Evolutionary conservation across 2,329 filamentous ascomycete species (phyloP), one percentile per base, ranked within the genome.

Genomic region (Aureobasidium sp.): DNA sequence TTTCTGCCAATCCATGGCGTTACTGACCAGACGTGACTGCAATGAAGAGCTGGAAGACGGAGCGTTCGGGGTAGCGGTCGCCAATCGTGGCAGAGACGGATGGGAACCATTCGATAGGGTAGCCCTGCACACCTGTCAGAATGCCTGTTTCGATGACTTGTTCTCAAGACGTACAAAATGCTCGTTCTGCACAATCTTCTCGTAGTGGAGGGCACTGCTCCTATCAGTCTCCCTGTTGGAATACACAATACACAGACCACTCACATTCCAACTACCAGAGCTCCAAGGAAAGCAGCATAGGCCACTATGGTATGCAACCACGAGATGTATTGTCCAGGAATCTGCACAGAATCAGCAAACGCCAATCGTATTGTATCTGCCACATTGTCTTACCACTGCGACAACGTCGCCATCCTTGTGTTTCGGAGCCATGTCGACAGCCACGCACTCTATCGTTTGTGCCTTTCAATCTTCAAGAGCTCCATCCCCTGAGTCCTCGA

Each of bases 171-270:
- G 70, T 67, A 81, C 79, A 75, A 91, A 96, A 78, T 92, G 89
- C 76, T 99, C 91, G 77, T 99, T 99, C 76, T 97, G 82, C 62
- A 99, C 94, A 68, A 99, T 99, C 80, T 99, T 99, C 72, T 89
- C 84, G 78, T 94, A 97, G 77, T 99, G 94, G 53, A 99, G 82
- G 61, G 81, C 83, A 62, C 87, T 80, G 67, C 29, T 49, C 71
- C 68, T 63, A 57, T 55, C 52, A 39, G 65, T 29, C 64, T 58
- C n/a, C 42, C 7, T 22, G 3, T 45, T 62, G 48, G 58, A 48
- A 42, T 57, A 5, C 8, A 25, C 2, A 1, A 6, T 8, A 58
- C 2, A 17, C 39, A 36, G 9, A 14, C 20, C 37, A 22, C n/a
- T 42, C 57, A 78, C 74, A 78, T 66, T 72, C 93, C 93, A 65